Evolutionary conservation across 306 rosid genomes (phyloP), one percentile per base, ranked within the genome.

Genomic region (Trichosanthes cucumerina): DNA sequence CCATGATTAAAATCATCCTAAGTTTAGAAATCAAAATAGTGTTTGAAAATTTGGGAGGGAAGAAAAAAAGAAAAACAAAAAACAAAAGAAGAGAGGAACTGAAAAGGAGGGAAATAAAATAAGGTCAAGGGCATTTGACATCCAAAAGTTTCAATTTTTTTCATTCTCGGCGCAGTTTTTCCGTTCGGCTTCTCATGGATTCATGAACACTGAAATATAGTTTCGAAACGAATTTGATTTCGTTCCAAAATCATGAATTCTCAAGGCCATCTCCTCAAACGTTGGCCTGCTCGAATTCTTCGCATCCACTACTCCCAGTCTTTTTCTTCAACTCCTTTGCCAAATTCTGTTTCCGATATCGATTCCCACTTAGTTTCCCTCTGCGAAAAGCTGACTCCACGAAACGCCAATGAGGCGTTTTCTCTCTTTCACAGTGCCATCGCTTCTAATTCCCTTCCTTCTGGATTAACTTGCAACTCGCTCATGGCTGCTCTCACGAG

Each of bases 401-500:
- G 80, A 7, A 83, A 81, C 59, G 74, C 85, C 0, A 60, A 83
- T 0, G 86, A 90, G 70, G 97, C 95, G 0, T 69, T 92, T 84
- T 88, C 92, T 5, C 84, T 83, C 38, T 94, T 94, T 76, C 72
- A 85, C 65, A 80, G 66, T 4, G 74, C 89, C 57, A 38, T 89
- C n/a, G 88, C 83, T 47, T 83, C 93, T 12, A 56, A 77, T 77
- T 77, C 79, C 19, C 41, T 66, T 9, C 95, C 88, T 38, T 84
- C 92, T 21, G 81, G 76, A 31, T 65, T 78, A 33, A 19, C 84
- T 46, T 89, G 91, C 84, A 86, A 81, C 80, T 80, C 83, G 50
- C 92, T 94, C n/a, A 80, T 95, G 4, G 81, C 83, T 41, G 75
- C 80, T 68, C 89, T 95, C 14, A 80, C 87, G 0, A 85, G 79